Evolutionary conservation across 2,329 filamentous ascomycete species (phyloP).

Genomic region (Apiospora aurea): DNA sequence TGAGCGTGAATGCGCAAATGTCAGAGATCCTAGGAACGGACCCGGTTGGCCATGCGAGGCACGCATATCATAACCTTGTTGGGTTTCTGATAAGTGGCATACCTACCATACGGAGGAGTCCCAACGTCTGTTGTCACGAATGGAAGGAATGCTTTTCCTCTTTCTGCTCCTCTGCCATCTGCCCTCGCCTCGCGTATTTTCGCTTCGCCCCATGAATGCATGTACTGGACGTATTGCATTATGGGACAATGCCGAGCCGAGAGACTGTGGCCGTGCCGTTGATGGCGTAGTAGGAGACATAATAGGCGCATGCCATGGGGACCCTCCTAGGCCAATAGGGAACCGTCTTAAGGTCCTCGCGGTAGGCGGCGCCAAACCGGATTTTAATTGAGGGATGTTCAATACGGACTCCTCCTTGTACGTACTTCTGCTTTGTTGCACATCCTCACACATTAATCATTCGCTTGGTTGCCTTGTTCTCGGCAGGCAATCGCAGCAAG

Average conservation of each 20-base stretch:
- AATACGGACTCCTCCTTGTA: not conserved
- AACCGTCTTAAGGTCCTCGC: constrained; percentile 3
- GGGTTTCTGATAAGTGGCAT: not conserved
- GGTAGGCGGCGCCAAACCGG: constrained; percentile 17
- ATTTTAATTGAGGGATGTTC: not conserved
- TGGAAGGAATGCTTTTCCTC: constrained; percentile 5
- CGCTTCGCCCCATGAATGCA: not conserved
- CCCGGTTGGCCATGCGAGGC: constrained; percentile 7
- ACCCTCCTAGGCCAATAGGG: constrained; percentile 1
- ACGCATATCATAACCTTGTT: not conserved
- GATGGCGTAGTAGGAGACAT: not conserved
- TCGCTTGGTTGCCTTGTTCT: not conserved
- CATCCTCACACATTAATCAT: not conserved
- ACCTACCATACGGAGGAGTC: not conserved
- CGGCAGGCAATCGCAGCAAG: not conserved
- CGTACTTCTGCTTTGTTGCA: constrained; percentile 13
- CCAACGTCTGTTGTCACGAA: not conserved
- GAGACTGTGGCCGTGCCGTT: constrained; percentile 6
- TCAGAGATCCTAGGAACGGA: not conserved
- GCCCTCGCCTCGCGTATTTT: not conserved
- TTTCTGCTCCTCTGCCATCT: not conserved
- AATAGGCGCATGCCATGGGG: constrained; percentile 6
- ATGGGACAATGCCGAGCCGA: constrained; percentile 6
- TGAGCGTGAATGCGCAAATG: not conserved
- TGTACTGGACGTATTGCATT: not conserved